These are phyloP conservation scores for Dendrostoma leiphaemia DNA, from an alignment of 2,329 filamentous ascomycete species.

Conservation along the genomic window DNA sequence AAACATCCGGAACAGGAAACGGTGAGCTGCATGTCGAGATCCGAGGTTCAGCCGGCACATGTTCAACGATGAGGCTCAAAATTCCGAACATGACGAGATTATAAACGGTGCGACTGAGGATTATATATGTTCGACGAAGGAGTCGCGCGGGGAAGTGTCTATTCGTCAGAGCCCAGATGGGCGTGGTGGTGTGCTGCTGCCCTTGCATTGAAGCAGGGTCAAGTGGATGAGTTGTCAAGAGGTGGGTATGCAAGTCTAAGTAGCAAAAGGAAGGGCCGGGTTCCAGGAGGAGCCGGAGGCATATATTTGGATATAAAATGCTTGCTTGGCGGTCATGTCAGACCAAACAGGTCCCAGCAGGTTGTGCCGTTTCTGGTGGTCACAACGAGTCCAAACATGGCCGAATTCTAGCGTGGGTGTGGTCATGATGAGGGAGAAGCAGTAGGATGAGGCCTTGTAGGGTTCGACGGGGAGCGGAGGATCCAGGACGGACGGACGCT, in stretches of 20 bases:
- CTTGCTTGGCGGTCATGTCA: background rate
- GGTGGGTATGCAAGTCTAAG: conserved; percentile 12
- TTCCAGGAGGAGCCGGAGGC: background rate
- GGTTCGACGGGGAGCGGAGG: conserved; percentile 20
- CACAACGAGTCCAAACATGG: conserved; percentile 66
- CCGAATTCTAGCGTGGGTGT: conserved; percentile 31
- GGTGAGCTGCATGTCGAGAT: background rate
- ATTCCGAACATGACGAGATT: background rate
- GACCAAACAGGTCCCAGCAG: conserved; percentile 30
- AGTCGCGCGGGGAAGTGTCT: no score
- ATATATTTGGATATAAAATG: conserved; percentile 9
- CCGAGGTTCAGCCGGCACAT: background rate
- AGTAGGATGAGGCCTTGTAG: conserved; percentile 31
- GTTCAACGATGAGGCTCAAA: conserved; percentile 10
- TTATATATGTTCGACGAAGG: background rate
- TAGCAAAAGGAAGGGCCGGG: conserved; percentile 8
- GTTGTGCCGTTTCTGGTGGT: conserved; percentile 44
- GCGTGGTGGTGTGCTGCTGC: background rate
- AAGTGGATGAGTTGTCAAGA: conserved; percentile 9
- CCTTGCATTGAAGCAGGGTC: conserved; percentile 7
- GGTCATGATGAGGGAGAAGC: conserved; percentile 29
- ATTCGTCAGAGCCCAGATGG: background rate
- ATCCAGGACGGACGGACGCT: conserved; percentile 13
- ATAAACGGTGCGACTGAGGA: background rate
- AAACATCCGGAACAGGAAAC: background rate